Evolutionary conservation across 139 green algal species (phyloP), one percentile per base, ranked within the genome.

Genomic region (Raphidocelis subcapitata): DNA sequence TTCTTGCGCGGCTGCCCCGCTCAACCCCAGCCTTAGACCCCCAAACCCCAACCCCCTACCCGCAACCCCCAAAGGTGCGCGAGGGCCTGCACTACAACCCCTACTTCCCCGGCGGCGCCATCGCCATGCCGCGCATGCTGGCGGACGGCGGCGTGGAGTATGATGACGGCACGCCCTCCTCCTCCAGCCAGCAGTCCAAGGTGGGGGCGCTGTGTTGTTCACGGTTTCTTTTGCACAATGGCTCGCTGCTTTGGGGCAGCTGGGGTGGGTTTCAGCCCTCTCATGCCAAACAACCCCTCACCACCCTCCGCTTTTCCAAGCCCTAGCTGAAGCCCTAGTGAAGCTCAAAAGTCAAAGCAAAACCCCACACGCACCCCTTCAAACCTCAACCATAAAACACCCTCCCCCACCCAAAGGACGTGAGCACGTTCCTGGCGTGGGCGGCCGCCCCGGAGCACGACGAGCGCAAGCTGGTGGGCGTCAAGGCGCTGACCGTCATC

Each of bases 51-150:
- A n/a, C n/a, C n/a, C n/a, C n/a, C n/a, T n/a, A n/a, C n/a, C n/a
- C n/a, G n/a, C 41, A 12, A 20, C 41, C 8, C 41, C 41, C 8
- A 12, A 46, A 77, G 70, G 77, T 98, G n/a, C 84, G 95, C 29
- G 93, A 99, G 87, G 96, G 96, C 24, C 89, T 99, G 74, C 89
- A 99, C 85, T 99, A 99, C 89, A 99, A 99, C 88, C 96, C 96
- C 18, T 99, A 99, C 89, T 99, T 99, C 86, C 92, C 94, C 32
- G 96, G 96, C 33, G 96, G 96, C 49, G 92, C 95, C 68, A 99
- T 99, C 68, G 96, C 96, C 70, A 99, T 99, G 96, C 96, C 96
- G 52, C 95, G 97, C 87, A 98, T 99, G 96, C 87, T 99, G 29
- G 93, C 88, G 37, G 96, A 99, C 80, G 96, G 88, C 29, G 95